These are phyloP conservation scores for Colletotrichum tropicale DNA, from an alignment of 2,329 filamentous ascomycete species.

Conservation along the genomic window DNA sequence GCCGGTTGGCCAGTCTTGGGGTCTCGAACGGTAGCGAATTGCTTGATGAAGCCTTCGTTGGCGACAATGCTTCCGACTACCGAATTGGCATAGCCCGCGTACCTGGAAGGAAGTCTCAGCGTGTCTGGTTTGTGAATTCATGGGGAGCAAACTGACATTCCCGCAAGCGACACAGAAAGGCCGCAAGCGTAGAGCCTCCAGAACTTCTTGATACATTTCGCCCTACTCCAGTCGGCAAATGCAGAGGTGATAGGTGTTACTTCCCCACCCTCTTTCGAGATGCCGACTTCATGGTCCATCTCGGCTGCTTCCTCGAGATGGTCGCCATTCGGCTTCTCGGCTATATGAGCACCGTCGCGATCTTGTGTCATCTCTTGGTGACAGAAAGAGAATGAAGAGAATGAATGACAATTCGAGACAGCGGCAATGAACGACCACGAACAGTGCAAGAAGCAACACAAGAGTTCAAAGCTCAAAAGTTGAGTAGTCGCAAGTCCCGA, in stretches of 20 bases:
- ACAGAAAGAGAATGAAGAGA: neutral
- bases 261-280: neutral
- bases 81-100: neutral
- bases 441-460: no score
- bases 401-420: neutral
- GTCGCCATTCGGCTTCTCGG: neutral
- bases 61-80: neutral
- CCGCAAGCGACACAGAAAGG: neutral
- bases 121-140: neutral
- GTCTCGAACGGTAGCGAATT: neutral
- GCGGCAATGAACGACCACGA: neutral
- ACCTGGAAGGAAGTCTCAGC: neutral
- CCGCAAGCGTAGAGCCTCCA: neutral
- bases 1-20: neutral
- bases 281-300: neutral
- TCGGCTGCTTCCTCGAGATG: neutral
- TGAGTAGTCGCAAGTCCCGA: neutral
- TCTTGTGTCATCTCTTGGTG: neutral
- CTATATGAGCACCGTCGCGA: neutral
- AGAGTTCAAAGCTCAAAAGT: neutral
- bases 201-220: neutral
- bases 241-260: neutral
- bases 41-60: conserved; percentile 2
- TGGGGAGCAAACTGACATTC: neutral
- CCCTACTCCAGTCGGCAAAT: neutral